Evolutionary conservation across 306 rosid genomes (phyloP), one percentile per base, ranked within the genome.

Genomic region (Sechiopsis laciniata): DNA sequence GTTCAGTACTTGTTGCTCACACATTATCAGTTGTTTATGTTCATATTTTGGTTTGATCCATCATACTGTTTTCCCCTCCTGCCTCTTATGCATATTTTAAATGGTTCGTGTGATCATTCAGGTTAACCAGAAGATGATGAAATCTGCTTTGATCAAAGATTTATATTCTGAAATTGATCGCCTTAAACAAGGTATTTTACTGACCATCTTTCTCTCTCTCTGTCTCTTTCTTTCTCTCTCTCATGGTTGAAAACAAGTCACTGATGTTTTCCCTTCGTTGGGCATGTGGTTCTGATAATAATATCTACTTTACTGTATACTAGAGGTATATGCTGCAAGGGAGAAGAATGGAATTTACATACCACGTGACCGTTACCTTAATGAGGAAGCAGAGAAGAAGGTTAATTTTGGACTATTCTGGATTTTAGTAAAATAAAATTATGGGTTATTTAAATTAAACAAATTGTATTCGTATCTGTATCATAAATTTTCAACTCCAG

Each of bases 91-190:
- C 80, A 55, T 51, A 63, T 74, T 80, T 77, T 74, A 8, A 46
- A 82, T 76, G 57, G 48, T 68, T 74, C 75, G 6, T 79, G 55
- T 79, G 55, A 72, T 72, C 40, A 83, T 77, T 77, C 94, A 95
- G 97, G 71, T 95, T 76, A 95, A 95, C 78, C 99, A 95, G 83
- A 95, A 95, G 85, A 91, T 95, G 99, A 91, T 95, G 99, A 95
- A 95, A 81, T 91, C 99, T 82, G 97, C 99, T 45, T 60, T 95
- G 88, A 95, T 95, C 62, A 95, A 91, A 82, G 99, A 95, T 81
- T 85, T 95, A 82, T 95, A 95, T 83, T 82, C 95, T 80, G 99
- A 91, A 80, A 95, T 91, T 75, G 97, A 91, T 83, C 84, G 95
- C 72, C 92, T 95, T 61, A 95, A 95, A 87, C 99, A 95, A 95